Conservation (phyloP, 2,329 filamentous ascomycete species). For the Madurella fahalii region DNA sequence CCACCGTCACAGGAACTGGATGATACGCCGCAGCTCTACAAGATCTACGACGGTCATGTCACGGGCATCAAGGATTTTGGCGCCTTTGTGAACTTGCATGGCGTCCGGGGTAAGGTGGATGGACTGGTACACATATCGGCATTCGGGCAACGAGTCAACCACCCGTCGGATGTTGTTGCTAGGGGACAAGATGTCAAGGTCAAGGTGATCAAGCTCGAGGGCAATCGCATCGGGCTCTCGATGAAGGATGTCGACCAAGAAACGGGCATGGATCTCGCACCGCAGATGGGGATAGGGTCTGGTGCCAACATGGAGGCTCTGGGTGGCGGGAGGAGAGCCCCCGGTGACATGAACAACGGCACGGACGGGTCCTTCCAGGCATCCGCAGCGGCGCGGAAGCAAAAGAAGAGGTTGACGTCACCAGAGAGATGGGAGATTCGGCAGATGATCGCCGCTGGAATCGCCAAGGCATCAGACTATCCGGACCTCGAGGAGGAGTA, state of each 20-base stretch:
- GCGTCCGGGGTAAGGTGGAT: slow-evolving; percentile 83
- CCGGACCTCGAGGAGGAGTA: slow-evolving; percentile 94
- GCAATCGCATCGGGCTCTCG: slow-evolving; percentile 75
- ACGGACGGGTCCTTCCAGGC: slow-evolving; percentile 59
- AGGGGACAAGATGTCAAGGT: slow-evolving; percentile 83
- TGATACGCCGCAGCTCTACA: slow-evolving; percentile 74
- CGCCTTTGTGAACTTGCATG: slow-evolving; percentile 86
- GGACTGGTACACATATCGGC: slow-evolving; percentile 92
- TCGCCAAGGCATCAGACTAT: slow-evolving; percentile 87
- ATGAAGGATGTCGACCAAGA: slow-evolving; percentile 97
- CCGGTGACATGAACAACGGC: slow-evolving; percentile 38
- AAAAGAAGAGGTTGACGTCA: slow-evolving; percentile 91
- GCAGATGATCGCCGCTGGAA: slow-evolving; percentile 92
- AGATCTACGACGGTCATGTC: slow-evolving; percentile 85
- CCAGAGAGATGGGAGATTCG: slow-evolving; percentile 97
- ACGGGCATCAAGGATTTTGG: slow-evolving; percentile 95
- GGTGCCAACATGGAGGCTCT: slow-evolving; percentile 86
- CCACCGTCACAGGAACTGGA: slow-evolving; percentile 73
- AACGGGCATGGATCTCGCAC: slow-evolving; percentile 77
- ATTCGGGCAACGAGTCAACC: slow-evolving; percentile 82
- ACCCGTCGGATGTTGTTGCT: slow-evolving; percentile 82
- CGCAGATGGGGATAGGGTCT: slow-evolving; percentile 73
- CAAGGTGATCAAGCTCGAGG: slow-evolving; percentile 85
- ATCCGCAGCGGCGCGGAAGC: slow-evolving; percentile 51
- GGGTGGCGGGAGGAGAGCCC: slow-evolving; percentile 57